Percentiles rank a stretch among this genome's conserved stretches.
phyloP scores from a whole-genome alignment of 495 filamentous ascomycete species.

The Penicillium silybi region DNA sequence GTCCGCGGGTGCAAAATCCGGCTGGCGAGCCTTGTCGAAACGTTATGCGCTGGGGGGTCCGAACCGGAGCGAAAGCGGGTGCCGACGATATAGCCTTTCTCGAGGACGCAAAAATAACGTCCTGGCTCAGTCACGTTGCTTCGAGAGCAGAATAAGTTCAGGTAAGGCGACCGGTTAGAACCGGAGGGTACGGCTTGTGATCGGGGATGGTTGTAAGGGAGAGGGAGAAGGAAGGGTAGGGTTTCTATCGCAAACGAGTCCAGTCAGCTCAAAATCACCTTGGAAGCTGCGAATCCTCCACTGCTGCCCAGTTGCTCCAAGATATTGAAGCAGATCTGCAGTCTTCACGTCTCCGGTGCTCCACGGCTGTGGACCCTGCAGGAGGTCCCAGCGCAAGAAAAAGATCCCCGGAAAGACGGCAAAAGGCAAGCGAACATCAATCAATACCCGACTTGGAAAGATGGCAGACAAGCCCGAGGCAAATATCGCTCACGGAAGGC shows the following conservation, averaged over 20 bases:
- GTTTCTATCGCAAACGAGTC: slow-evolving; percentile 4
- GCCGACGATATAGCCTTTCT: background rate
- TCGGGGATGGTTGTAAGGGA: slow-evolving; percentile 8
- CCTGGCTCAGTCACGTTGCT: slow-evolving; percentile 2
- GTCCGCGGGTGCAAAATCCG: background rate
- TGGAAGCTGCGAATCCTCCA: background rate
- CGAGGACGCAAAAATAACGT: background rate
- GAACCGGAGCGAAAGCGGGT: background rate
- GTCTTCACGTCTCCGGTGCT: background rate
- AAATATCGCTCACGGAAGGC: background rate
- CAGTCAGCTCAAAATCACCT: slow-evolving; percentile 3
- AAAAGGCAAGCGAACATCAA: background rate
- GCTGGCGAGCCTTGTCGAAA: background rate
- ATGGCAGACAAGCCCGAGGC: background rate
- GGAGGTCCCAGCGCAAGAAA: background rate
- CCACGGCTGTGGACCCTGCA: background rate
- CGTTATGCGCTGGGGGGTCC: background rate
- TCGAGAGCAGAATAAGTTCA: background rate
- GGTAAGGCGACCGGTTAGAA: slow-evolving; percentile 9
- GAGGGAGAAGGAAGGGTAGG: background rate
- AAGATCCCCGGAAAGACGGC: background rate
- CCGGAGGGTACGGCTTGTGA: slow-evolving; percentile 9
- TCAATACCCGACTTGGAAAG: background rate
- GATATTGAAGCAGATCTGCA: background rate
- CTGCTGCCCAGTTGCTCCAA: background rate